Base-by-base conservation (phyloP, 2,329 filamentous ascomycete species). In the Fusarium citri region DNA sequence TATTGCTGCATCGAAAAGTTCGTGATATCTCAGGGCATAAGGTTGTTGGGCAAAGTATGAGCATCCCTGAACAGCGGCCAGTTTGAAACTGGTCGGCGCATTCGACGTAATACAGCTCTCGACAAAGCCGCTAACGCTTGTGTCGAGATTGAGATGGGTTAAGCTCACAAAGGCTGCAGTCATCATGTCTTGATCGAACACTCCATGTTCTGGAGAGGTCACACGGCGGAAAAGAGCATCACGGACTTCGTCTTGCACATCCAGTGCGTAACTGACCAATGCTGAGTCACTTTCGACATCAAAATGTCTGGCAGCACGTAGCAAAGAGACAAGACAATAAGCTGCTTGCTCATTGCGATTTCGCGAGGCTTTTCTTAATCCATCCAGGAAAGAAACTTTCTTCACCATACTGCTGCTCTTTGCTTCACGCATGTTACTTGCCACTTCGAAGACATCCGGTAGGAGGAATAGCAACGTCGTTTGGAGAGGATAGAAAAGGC, bases 371-470 rank as follows among this genome's bases (percentile, higher is more conserved):
- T 92, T 92, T 72, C 88, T 83, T 15, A 92, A 77, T 43, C 83
- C 84, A 64, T 92, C 89, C 18, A 92, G 80, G 69, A 91, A 91
- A 5, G 85, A 83, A 8, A 91, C 87, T 73, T 91, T 91, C 78
- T 92, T 92, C 18, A 85, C 83, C 77, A 91, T 87, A 71, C 86
- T 85, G 57, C 84, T 83, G 70, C 85, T 87, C 76, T 90, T 91
- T 30, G 85, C 85, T 68, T 91, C 89, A 61, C 88, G 84, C 76
- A 92, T 82, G 76, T 90, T 90, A 77, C 88, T 90, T 26, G 89
- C 89, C 34, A 91, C 88, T 77, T 91, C 88, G 69, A 92, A 92
- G 8, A 92, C 87, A 70, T 92, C 90, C 6, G 90, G 90, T 11
- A 91, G 80, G 11, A 92, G 82, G 62, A 92, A 86, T 12, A 92